Conservation (phyloP, 73 alveolate genomes). For the Tetrahymena malaccensis region DNA sequence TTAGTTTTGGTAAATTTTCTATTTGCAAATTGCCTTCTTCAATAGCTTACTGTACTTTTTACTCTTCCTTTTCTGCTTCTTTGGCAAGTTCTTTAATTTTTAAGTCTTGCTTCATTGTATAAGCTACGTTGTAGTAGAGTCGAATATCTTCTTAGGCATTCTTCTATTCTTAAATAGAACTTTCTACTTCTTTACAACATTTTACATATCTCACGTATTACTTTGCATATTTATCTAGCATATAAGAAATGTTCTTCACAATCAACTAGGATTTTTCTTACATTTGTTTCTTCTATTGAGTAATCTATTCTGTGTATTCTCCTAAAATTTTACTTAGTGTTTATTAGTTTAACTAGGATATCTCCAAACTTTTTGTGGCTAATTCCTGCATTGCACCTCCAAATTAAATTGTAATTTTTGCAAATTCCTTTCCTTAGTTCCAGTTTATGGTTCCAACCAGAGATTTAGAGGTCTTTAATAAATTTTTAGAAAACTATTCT, state of each 20-base stretch:
- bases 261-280: background rate
- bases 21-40: background rate
- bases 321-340: background rate
- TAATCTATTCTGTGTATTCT: background rate
- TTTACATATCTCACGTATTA: background rate
- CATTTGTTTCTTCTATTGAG: background rate
- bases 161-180: background rate
- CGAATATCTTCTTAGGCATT: background rate
- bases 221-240: background rate
- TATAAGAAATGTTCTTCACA: background rate
- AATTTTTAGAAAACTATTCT: background rate
- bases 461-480: background rate
- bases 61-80: background rate
- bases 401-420: background rate
- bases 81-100: background rate
- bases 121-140: background rate
- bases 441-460: background rate
- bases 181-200: background rate
- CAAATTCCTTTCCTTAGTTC: background rate
- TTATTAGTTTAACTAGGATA: background rate
- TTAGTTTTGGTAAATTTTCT: background rate
- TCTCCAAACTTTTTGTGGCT: background rate
- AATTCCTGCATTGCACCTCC: background rate
- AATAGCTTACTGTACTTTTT: background rate
- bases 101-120: background rate